Base-by-base conservation (phyloP, 371 early-diverging fungal genomes). In the Mucor mucedo region DNA sequence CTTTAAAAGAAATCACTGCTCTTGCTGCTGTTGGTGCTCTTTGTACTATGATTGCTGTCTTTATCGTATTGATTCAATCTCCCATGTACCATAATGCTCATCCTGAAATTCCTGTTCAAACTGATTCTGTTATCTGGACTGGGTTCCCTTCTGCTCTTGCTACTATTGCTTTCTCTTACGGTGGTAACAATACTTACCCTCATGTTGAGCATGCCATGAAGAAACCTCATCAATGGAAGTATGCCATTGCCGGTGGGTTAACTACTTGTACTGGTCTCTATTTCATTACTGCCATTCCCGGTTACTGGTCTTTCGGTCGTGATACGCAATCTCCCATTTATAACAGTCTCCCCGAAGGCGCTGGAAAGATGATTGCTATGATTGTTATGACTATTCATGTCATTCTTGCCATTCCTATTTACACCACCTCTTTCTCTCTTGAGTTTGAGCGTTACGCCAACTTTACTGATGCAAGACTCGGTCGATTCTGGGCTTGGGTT, bases 311-410 rank as follows among this genome's bases (percentile, higher is more conserved):
- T 29, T 95, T 88, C 72, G 95, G 94, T 55, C 78, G 84, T 47
- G 41, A 55, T 10, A 87, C 89, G 21, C 60, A 72, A 59, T 89
- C 90, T 10, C 94, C 94, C 29, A 87, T 95, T 41, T 85, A 91
- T 61, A 62, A 81, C 55, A 89, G 83, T 65, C 71, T 95, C 27
- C 87, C 87, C 9, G 62, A 72, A 7, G 90, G 88, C 7, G 63
- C 84, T 28, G 73, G 83, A 29, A 77, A 84, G n/a, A 81, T 77
- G 5, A 69, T 84, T 41, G 82, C 92, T 33, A 85, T 89, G 57
- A 84, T 87, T 54, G 84, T 92, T 68, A 88, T 93, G 69, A 90
- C 92, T 0, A 75, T 88, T 11, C 94, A 93, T 60, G 92, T 93
- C 28, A 71, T 93, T 14, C 71, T 93, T 27, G 93, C 94, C 32